Percentiles rank a stretch among this genome's conserved stretches.
Evolutionary conservation across 768 basidiomycete genomes (phyloP).

Genomic region (Ramaria sp.): DNA sequence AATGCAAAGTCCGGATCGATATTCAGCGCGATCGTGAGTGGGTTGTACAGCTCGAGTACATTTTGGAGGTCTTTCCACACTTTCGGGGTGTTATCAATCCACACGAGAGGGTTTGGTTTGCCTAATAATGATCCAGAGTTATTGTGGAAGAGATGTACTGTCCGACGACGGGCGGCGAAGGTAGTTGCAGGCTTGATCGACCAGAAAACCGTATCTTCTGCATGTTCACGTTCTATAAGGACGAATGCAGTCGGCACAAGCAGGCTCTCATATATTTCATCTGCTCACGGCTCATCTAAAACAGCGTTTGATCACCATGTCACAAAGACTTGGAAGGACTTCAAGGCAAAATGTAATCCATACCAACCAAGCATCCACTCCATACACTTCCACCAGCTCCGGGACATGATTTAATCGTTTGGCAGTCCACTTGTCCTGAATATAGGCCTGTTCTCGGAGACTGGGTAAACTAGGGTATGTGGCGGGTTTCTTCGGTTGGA

Average conservation of each 20-base stretch:
- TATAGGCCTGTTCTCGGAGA: slow-evolving; percentile 28
- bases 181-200: slow-evolving; percentile 39
- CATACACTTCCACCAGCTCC: slow-evolving; percentile 30
- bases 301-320: neutral
- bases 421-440: slow-evolving; percentile 31
- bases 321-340: neutral
- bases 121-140: slow-evolving; percentile 27
- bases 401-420: slow-evolving; percentile 33
- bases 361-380: slow-evolving; percentile 34
- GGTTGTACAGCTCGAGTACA: slow-evolving; percentile 26
- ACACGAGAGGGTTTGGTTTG: slow-evolving; percentile 34
- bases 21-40: slow-evolving; percentile 35
- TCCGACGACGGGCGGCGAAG: slow-evolving; percentile 38
- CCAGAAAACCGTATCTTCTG: slow-evolving; percentile 45
- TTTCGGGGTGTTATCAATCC: slow-evolving; percentile 40
- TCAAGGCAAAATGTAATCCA: slow-evolving; percentile 2
- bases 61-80: slow-evolving; percentile 37
- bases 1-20: slow-evolving; percentile 36
- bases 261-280: neutral
- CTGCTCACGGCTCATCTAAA: slow-evolving; percentile 10
- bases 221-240: slow-evolving; percentile 32
- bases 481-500: slow-evolving; percentile 16
- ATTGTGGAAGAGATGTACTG: slow-evolving; percentile 37
- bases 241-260: neutral
- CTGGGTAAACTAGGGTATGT: slow-evolving; percentile 27